Evolutionary conservation across 768 basidiomycete genomes (phyloP).

Genomic region (Antrodiella citrinella): DNA sequence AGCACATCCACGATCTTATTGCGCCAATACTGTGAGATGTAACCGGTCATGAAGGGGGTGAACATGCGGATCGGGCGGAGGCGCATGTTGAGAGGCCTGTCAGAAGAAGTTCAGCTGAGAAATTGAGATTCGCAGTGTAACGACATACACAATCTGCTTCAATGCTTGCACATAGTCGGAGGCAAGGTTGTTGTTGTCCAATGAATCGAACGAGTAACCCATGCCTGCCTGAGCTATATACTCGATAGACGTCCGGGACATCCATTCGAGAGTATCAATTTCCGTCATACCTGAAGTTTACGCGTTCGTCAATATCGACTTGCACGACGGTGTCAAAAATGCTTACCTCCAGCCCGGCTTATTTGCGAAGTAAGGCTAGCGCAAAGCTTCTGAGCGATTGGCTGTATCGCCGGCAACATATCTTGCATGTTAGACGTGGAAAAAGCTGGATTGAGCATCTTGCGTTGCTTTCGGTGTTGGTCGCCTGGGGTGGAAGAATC

Average conservation of each 20-base stretch:
- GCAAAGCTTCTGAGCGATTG: conserved; percentile 8
- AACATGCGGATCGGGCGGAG: conserved; percentile 4
- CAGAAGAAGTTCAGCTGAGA: no score
- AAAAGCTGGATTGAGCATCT: conserved; percentile 16
- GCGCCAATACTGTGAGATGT: conserved; percentile 14
- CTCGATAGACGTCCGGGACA: neutral
- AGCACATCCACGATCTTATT: conserved; percentile 26
- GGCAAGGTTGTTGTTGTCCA: neutral
- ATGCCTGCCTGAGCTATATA: neutral
- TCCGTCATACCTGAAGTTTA: neutral
- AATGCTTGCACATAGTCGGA: neutral
- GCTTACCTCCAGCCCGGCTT: neutral
- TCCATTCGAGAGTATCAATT: conserved; percentile 1
- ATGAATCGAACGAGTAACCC: conserved; percentile 3
- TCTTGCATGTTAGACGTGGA: conserved; percentile 13
- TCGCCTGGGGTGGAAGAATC: conserved; percentile 12
- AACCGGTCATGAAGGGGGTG: conserved; percentile 10
- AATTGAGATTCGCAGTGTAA: no score
- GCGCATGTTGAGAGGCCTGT: neutral
- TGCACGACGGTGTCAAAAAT: neutral
- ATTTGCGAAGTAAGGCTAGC: neutral
- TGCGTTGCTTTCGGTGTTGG: conserved; percentile 17
- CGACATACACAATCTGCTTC: neutral
- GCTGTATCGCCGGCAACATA: conserved; percentile 13
- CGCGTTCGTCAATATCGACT: conserved; percentile 4